Percentiles rank a stretch among this genome's conserved stretches.
Conservation (phyloP, 1,139 yeast species). For the Scheffersomyces lignicola region DNA sequence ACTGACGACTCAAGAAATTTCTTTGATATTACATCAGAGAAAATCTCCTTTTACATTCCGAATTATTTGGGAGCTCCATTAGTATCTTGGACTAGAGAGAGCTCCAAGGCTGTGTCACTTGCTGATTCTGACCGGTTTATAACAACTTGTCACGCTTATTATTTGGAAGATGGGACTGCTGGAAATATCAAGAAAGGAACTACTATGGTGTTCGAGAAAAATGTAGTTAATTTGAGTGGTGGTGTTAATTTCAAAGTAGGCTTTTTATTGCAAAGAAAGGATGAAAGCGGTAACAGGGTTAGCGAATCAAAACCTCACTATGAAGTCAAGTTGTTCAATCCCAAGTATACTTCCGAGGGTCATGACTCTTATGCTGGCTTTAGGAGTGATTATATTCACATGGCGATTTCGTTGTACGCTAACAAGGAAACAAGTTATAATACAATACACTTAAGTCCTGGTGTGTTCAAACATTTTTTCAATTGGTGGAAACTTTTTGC, state of each 20-base stretch:
- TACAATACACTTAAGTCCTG: slow-evolving; percentile 44
- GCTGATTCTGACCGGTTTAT: slow-evolving; percentile 46
- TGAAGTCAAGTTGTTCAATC: slow-evolving; percentile 62
- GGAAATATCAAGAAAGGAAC: slow-evolving; percentile 4
- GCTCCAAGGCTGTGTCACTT: slow-evolving; percentile 41
- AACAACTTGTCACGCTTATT: slow-evolving; percentile 53
- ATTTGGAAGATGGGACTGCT: slow-evolving; percentile 30
- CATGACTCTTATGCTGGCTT: slow-evolving; percentile 43
- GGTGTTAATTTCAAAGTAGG: slow-evolving; percentile 62
- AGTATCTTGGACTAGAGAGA: slow-evolving; percentile 59
- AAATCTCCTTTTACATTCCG: slow-evolving; percentile 53
- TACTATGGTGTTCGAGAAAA: slow-evolving; percentile 42
- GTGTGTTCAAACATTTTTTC: slow-evolving; percentile 40
- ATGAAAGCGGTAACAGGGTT: slow-evolving; percentile 39
- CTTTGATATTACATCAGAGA: slow-evolving; percentile 37
- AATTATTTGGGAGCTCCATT: slow-evolving; percentile 61
- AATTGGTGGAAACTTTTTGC: slow-evolving; percentile 48
- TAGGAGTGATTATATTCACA: slow-evolving; percentile 42
- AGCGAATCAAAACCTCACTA: slow-evolving; percentile 68
- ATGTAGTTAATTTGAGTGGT: slow-evolving; percentile 58
- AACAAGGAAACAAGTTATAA: slow-evolving; percentile 38
- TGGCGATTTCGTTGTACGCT: slow-evolving; percentile 58
- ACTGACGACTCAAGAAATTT: slow-evolving; percentile 40
- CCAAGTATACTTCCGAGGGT: slow-evolving; percentile 49
- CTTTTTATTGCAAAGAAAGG: slow-evolving; percentile 54